phyloP scores from a whole-genome alignment of 129 eudicot genomes.

The Flaveria ramosissima region DNA sequence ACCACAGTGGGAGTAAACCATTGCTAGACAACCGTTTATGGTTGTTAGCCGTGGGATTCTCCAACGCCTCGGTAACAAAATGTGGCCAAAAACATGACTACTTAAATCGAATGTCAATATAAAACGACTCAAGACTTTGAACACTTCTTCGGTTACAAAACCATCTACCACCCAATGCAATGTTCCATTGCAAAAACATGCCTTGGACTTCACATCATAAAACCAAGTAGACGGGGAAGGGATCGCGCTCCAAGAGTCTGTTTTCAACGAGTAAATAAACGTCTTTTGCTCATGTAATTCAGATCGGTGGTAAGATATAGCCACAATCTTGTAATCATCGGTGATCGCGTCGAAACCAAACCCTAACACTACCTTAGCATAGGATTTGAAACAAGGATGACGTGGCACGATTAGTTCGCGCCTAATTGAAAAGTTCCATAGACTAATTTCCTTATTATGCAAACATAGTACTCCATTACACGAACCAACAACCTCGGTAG shows the following conservation, averaged over 20 bases:
- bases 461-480: constrained; percentile 3
- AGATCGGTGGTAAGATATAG: not conserved
- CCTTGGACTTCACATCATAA: not conserved
- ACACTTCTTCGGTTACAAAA: not conserved
- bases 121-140: not conserved
- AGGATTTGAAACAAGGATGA: not conserved
- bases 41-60: not conserved
- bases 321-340: constrained; percentile 19
- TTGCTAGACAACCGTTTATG: constrained; percentile 11
- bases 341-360: constrained; percentile 6
- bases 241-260: not conserved
- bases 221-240: not conserved
- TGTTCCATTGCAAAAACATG: constrained; percentile 7
- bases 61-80: not conserved
- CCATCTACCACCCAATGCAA: constrained; percentile 22
- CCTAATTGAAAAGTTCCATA: constrained; percentile 23
- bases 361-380: not conserved
- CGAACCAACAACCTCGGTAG: not conserved
- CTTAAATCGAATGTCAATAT: constrained; percentile 19
- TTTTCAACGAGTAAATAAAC: constrained; percentile 2
- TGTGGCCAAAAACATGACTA: constrained; percentile 9
- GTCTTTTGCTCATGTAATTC: not conserved
- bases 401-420: not conserved
- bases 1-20: not conserved
- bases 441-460: not conserved